A percentile compares a stretch with the other conserved stretches of the same genome.
Conservation (phyloP, 75 land plant genomes). For the Larix kaempferi region DNA sequence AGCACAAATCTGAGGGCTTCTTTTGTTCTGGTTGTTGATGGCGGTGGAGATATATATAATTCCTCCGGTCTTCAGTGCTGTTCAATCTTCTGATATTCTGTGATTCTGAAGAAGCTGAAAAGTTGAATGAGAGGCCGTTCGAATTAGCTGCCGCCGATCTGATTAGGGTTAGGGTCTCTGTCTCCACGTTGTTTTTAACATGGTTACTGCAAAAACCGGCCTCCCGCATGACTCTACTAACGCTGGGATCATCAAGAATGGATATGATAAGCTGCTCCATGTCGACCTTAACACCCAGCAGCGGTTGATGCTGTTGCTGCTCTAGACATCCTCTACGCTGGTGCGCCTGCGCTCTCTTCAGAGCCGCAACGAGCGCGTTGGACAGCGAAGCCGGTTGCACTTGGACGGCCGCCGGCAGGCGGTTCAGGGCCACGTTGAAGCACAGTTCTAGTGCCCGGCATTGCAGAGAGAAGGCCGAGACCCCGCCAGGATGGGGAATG, state of each 20-base stretch:
- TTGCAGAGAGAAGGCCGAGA: constrained; percentile 17
- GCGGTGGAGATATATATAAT: constrained; percentile 1
- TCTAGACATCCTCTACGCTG: constrained; percentile 88
- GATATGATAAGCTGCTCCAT: constrained; percentile 94
- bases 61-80: not conserved
- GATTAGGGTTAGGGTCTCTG: not conserved
- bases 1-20: not conserved
- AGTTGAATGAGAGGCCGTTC: too few relatives aligned
- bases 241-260: constrained; percentile 91
- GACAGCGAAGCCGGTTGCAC: constrained; percentile 61
- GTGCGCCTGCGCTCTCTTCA: constrained; percentile 95
- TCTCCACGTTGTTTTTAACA: constrained; percentile 74
- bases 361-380: constrained; percentile 92
- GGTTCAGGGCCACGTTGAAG: constrained; percentile 60
- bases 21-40: not conserved
- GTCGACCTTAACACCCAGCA: constrained; percentile 89
- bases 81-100: not conserved
- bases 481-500: constrained; percentile 12
- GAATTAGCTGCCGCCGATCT: too few relatives aligned
- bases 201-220: constrained; percentile 88
- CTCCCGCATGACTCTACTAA: constrained; percentile 93
- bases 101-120: not conserved
- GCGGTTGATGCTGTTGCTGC: constrained; percentile 76
- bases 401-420: constrained; percentile 32
- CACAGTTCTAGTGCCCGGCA: constrained; percentile 65